Conservation (phyloP, 208 protist species). For the Crithidia sp. region DNA sequence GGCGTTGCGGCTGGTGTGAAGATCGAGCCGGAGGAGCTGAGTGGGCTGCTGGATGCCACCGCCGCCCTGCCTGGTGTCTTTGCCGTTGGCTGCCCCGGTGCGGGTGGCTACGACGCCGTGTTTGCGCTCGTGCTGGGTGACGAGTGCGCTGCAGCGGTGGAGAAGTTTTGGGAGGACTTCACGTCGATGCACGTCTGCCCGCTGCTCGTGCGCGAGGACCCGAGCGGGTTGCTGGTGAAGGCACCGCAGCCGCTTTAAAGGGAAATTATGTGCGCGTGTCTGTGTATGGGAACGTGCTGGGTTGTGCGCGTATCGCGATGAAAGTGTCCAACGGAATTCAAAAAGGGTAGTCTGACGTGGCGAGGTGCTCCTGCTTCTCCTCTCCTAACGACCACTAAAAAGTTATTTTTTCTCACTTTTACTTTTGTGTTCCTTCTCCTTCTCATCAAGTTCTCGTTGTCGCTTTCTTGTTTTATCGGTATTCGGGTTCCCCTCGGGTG, state of each 20-base stretch:
- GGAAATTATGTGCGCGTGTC: no score
- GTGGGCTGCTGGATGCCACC: slow-evolving; percentile 82
- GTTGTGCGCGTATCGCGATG: no score
- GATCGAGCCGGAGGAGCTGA: slow-evolving; percentile 91
- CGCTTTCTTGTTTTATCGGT: no score
- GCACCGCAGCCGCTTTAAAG: neutral
- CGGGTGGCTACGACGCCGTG: slow-evolving; percentile 94
- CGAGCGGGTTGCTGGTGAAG: slow-evolving; percentile 59
- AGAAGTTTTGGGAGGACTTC: slow-evolving; percentile 83
- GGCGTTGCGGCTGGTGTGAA: slow-evolving; percentile 77
- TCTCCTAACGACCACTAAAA: no score
- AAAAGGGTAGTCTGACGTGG: no score
- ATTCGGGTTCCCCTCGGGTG: no score
- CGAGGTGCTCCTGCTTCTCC: no score
- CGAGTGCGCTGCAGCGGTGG: slow-evolving; percentile 53
- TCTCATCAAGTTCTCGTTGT: no score
- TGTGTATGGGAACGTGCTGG: no score
- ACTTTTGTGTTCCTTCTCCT: no score
- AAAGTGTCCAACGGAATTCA: no score
- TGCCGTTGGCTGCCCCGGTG: slow-evolving; percentile 93
- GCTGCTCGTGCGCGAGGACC: slow-evolving; percentile 81
- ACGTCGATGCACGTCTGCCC: slow-evolving; percentile 69
- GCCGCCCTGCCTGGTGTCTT: slow-evolving; percentile 88
- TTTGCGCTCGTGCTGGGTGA: slow-evolving; percentile 89
- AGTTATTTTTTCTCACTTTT: no score